Evolutionary conservation across 805 yeast genomes (phyloP).

Genomic region (Candida patagonica): DNA sequence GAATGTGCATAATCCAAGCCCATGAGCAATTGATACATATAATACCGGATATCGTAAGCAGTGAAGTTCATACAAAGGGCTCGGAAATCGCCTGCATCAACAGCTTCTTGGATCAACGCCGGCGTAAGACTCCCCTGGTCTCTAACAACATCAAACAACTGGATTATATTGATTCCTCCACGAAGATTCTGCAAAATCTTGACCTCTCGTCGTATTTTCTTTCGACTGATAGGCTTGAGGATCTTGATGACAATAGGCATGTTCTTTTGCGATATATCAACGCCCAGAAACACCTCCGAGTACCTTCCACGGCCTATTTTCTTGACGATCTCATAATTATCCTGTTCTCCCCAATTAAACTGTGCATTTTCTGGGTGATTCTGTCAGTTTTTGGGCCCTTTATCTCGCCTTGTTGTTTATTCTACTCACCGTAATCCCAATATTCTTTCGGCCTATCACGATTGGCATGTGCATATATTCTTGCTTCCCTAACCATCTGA

Average conservation of each 20-base stretch:
- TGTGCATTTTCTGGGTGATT: constrained; percentile 40
- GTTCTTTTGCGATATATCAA: constrained; percentile 46
- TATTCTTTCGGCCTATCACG: constrained; percentile 65
- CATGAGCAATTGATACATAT: constrained; percentile 69
- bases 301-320: constrained; percentile 91
- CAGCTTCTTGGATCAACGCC: constrained; percentile 76
- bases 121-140: constrained; percentile 76
- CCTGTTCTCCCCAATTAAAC: constrained; percentile 76
- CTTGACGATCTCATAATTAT: constrained; percentile 74
- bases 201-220: constrained; percentile 86
- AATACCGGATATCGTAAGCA: constrained; percentile 66
- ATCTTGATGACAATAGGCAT: constrained; percentile 75
- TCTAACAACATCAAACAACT: constrained; percentile 72
- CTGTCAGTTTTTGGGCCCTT: too few relatives aligned
- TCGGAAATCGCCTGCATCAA: constrained; percentile 79
- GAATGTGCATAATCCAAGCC: constrained; percentile 88
- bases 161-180: constrained; percentile 74
- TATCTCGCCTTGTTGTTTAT: too few relatives aligned
- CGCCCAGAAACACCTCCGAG: constrained; percentile 86
- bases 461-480: constrained; percentile 77
- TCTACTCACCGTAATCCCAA: constrained; percentile 57
- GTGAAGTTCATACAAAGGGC: constrained; percentile 74
- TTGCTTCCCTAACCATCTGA: constrained; percentile 35
- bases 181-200: constrained; percentile 76
- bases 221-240: constrained; percentile 84